A percentile compares a stretch with the other conserved stretches of the same genome.
Conservation (phyloP, 805 yeast species). For the Nakazawaea anatomiae region DNA sequence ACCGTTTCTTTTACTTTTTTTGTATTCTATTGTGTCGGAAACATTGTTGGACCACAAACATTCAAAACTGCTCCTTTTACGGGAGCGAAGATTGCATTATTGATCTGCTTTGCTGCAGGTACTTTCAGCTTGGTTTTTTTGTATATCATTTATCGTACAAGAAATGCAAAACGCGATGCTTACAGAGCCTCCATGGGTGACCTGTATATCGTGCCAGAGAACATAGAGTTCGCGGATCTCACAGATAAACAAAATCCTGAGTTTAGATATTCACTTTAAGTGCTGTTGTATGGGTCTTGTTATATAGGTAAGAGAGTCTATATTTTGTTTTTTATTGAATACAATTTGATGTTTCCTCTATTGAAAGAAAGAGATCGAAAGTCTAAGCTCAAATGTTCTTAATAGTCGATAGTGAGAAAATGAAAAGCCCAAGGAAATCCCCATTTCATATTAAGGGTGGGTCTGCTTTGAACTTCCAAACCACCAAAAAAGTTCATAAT, state of each 20-base stretch:
- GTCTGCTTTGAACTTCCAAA: no score
- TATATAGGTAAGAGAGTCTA: no score
- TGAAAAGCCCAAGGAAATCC: no score
- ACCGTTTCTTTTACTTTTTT: conserved; percentile 39
- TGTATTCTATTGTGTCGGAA: conserved; percentile 49
- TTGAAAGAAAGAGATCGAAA: no score
- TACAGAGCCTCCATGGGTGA: conserved; percentile 15
- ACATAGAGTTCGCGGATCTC: conserved; percentile 41
- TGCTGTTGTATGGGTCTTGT: no score
- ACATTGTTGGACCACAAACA: conserved; percentile 50
- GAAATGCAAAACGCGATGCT: conserved; percentile 33
- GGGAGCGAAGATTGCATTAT: conserved; percentile 25
- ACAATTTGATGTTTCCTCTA: no score
- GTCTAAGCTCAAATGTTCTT: no score
- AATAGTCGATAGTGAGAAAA: no score
- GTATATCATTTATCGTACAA: conserved; percentile 23
- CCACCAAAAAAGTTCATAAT: no score
- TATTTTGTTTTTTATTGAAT: no score
- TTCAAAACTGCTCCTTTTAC: conserved; percentile 42
- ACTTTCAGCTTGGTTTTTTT: conserved; percentile 19
- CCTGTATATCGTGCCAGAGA: conserved; percentile 20
- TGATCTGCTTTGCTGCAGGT: conserved; percentile 21
- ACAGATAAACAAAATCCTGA: conserved; percentile 48
- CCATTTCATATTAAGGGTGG: no score
- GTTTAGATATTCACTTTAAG: conserved; percentile 33